Percentiles rank a stretch among this genome's conserved stretches.
phyloP scores from a whole-genome alignment of 163 green algal species.

The Smithsoniella earleae region DNA sequence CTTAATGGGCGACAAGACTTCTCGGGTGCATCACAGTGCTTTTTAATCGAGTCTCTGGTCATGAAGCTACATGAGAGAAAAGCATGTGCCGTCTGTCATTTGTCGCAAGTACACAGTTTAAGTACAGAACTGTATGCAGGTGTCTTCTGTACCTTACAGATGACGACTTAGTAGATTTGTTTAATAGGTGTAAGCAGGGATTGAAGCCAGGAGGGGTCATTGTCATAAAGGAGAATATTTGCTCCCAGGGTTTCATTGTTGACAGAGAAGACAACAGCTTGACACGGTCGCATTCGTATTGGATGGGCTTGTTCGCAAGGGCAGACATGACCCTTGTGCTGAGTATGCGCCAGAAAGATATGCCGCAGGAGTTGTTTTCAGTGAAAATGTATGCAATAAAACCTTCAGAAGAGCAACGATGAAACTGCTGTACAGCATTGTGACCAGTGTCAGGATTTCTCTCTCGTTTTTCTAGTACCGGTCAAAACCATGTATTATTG shows the following conservation, averaged over 20 bases:
- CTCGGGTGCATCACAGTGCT: no score
- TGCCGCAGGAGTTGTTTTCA: slow-evolving; percentile 58
- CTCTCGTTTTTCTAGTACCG: no score
- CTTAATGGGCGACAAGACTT: no score
- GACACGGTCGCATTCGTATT: slow-evolving; percentile 74
- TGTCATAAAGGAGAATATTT: slow-evolving; percentile 93
- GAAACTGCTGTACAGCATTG: no score
- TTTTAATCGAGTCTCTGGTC: no score
- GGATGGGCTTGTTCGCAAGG: slow-evolving; percentile 39
- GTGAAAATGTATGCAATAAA: slow-evolving; percentile 53
- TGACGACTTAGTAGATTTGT: slow-evolving; percentile 59
- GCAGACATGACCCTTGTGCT: slow-evolving; percentile 8
- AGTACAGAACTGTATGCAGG: no score
- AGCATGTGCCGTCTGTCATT: no score
- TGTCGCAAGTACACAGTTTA: no score
- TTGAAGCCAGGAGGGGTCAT: slow-evolving; percentile 75
- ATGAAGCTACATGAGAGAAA: no score
- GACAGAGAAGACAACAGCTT: slow-evolving; percentile 83
- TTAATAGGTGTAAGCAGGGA: slow-evolving; percentile 48
- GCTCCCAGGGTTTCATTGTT: slow-evolving; percentile 73
- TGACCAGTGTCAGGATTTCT: no score
- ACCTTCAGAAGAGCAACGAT: no score
- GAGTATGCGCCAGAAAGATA: slow-evolving; percentile 53
- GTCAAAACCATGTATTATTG: no score
- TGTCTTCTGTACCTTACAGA: slow-evolving; percentile 80